Percentiles rank a stretch among this genome's conserved stretches.
Evolutionary conservation across 1,139 yeast species (phyloP).

Genomic region (Meyerozyma carpophila): DNA sequence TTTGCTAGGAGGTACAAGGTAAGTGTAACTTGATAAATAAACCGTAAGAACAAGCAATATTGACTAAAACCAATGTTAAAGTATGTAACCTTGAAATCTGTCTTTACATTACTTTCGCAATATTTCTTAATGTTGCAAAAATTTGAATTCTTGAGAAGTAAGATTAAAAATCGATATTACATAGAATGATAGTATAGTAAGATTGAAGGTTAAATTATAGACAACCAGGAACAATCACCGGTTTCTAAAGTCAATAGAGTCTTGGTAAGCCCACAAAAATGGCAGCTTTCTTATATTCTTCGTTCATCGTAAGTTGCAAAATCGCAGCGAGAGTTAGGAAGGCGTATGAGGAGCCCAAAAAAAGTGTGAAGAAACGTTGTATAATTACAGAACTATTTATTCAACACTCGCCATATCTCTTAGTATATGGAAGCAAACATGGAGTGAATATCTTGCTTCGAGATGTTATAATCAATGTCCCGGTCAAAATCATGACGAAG

Average conservation of each 20-base stretch:
- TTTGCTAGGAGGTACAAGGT: not conserved
- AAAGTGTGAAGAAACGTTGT: too few species aligned
- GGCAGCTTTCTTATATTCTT: too few species aligned
- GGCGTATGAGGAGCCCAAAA: too few species aligned
- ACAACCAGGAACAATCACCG: too few species aligned
- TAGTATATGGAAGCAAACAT: conserved; percentile 11
- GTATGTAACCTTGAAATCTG: not conserved
- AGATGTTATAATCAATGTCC: conserved; percentile 35
- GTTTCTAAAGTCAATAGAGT: too few species aligned
- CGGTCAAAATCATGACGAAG: conserved; percentile 32
- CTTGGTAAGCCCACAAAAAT: too few species aligned
- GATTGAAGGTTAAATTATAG: too few species aligned
- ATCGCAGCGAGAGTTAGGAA: too few species aligned
- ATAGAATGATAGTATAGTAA: too few species aligned
- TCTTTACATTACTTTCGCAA: not conserved
- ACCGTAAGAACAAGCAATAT: not conserved
- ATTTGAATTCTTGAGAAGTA: not conserved
- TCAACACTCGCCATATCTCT: not conserved
- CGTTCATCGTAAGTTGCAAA: too few species aligned
- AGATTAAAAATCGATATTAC: not conserved
- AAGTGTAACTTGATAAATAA: not conserved
- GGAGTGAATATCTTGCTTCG: conserved; percentile 30
- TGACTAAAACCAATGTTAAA: too few species aligned
- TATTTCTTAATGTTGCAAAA: not conserved
- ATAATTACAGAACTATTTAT: too few species aligned